Evolutionary conservation across 345 rosid species (phyloP).

Genomic region (Citrus maxima): DNA sequence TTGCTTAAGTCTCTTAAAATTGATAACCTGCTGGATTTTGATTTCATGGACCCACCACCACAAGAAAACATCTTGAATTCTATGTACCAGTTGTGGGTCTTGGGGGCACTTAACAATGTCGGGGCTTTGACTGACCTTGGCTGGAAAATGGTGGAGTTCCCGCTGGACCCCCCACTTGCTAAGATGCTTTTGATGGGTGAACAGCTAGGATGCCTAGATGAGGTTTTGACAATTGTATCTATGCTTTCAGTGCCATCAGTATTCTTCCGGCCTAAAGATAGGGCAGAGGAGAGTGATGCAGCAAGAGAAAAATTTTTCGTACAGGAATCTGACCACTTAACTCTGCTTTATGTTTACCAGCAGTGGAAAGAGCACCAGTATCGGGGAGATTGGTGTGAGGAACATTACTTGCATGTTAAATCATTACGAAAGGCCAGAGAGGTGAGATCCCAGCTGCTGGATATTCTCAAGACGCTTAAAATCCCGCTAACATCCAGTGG

Average conservation of each 20-base stretch:
- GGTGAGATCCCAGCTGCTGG: constrained; percentile 92
- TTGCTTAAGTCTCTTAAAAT: constrained; percentile 89
- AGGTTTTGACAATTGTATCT: constrained; percentile 95
- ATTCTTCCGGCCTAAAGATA: constrained; percentile 92
- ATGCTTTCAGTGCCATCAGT: constrained; percentile 99
- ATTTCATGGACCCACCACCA: constrained; percentile 99
- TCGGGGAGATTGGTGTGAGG: constrained; percentile 94
- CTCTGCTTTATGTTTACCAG: constrained; percentile 76
- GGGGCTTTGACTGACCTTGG: constrained; percentile 85
- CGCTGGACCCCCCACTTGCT: constrained; percentile 95
- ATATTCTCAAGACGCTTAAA: constrained; percentile 78
- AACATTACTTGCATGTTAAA: constrained; percentile 82
- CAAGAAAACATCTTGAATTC: constrained; percentile 97
- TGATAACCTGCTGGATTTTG: constrained; percentile 88
- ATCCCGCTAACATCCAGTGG: constrained; percentile 78
- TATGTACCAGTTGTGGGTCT: constrained; percentile 97
- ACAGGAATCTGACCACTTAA: constrained; percentile 93
- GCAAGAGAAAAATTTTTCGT: constrained; percentile 89
- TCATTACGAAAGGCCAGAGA: constrained; percentile 87
- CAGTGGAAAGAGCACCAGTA: constrained; percentile 97
- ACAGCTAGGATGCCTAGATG: constrained; percentile 67
- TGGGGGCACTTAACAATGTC: constrained; percentile 92
- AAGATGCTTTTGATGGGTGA: constrained; percentile 99
- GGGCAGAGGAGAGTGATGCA: constrained; percentile 94
- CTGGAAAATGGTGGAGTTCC: constrained; percentile 99